A percentile compares a stretch with the other conserved stretches of the same genome.
phyloP scores from a whole-genome alignment of 768 basidiomycete species.

The Clathrus columnatus region DNA sequence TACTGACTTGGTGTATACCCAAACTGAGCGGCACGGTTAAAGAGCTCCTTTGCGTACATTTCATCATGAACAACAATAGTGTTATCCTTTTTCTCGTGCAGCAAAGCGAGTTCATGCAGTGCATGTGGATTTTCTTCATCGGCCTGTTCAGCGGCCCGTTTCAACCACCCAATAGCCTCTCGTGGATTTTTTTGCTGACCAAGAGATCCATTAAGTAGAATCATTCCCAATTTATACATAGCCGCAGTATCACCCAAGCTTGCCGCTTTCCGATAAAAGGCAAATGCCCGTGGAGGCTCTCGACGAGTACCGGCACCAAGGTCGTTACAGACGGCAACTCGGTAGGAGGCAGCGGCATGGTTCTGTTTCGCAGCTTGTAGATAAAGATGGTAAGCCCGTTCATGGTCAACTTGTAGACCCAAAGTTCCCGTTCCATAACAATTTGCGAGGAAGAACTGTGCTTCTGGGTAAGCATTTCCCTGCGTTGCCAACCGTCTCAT shows the following conservation, averaged over 20 bases:
- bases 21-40: constrained; percentile 84
- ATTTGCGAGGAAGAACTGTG: constrained; percentile 97
- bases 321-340: constrained; percentile 98
- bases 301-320: constrained; percentile 92
- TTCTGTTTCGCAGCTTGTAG: constrained; percentile 97
- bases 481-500: constrained; percentile 89
- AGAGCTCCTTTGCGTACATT: constrained; percentile 72
- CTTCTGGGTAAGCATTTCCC: constrained; percentile 87
- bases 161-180: constrained; percentile 92
- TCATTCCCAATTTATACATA: constrained; percentile 99
- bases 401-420: constrained; percentile 95
- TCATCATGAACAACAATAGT: constrained; percentile 72
- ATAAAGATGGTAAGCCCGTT: constrained; percentile 94
- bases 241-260: constrained; percentile 94
- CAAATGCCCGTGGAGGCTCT: constrained; percentile 81
- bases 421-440: constrained; percentile 93
- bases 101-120: constrained; percentile 84
- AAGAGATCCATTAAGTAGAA: constrained; percentile 76
- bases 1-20: constrained; percentile 92
- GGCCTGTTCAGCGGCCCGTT: constrained; percentile 91
- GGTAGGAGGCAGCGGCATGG: constrained; percentile 88
- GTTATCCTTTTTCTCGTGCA: constrained; percentile 66
- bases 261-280: constrained; percentile 95
- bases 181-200: constrained; percentile 78
- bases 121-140: constrained; percentile 98